Evolutionary conservation across 495 filamentous ascomycete genomes (phyloP), one percentile per base, ranked within the genome.

Genomic region (Podospora comata): DNA sequence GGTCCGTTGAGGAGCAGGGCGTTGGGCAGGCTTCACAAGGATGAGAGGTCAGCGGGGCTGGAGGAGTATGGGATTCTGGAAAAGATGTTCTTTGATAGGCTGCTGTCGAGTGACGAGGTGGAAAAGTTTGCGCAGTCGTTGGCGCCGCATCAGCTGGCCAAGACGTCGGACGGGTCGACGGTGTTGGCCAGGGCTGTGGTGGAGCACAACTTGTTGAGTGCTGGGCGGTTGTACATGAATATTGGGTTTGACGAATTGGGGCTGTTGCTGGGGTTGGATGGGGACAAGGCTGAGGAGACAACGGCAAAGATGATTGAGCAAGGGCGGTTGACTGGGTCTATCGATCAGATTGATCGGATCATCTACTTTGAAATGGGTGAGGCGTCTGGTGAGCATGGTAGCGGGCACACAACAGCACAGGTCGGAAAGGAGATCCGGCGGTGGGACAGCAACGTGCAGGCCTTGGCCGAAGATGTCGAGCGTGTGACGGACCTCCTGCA

Each of bases 221-320:
- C 88, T 0, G 95, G 91, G 20, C 88, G 90, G 66, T 82, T 99
- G 16, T 99, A 98, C 77, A 88, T 85, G 75, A 97, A 98, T 75
- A 97, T 99, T 68, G 86, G 85, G 2, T 88, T 93, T 65, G 89
- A 91, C 67, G 88, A 88, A 18, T 85, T 99, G 4, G 95, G 89
- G 0, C 77, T 82, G 30, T 83, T 97, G 54, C 83, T 99, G 4
- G 94, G 91, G 0, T 80, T 97, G 2, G 89, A 89, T 34, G 89
- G 85, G 0, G 91, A 92, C 68, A 90, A 89, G 73, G 96, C 95
- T 19, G 96, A 98, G 83, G 89, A 90, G 20, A 96, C 93, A 63
- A 94, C 96, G 15, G 93, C 95, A 3, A 85, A 86, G 62, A 99
- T 99, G 95, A 92, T 98, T 70, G 94, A 97, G 79, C 93, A 97